Evolutionary conservation across 441 rosid genomes (phyloP), one percentile per base, ranked within the genome.

Genomic region (Dalechampia spathulata): DNA sequence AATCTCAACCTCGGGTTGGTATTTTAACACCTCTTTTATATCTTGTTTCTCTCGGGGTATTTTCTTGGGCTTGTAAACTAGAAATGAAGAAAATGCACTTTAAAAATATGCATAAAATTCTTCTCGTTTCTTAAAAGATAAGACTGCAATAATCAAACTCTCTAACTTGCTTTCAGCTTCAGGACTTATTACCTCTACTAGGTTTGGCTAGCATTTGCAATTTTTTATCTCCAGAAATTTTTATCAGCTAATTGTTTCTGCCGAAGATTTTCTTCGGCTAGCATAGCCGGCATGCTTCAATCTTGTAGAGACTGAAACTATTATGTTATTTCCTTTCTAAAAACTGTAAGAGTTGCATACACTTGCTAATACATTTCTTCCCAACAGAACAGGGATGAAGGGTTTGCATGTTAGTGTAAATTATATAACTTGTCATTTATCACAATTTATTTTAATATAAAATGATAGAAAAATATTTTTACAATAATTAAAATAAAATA

Each of bases 1-100:
- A 74, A 70, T 65, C 87, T 55, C 94, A 74, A 70, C 80, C 97
- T 67, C 80, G 82, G 88, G 98, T 86, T 57, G 2, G 39, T n/a
- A n/a, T n/a, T n/a, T n/a, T n/a, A n/a, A n/a, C n/a, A n/a, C n/a
- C n/a, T n/a, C n/a, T n/a, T n/a, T n/a, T n/a, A n/a, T n/a, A n/a
- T 23, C 21, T 34, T 21, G 30, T 40, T 26, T 49, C 48, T 46
- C 17, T 34, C 11, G n/a, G 36, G 9, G 20, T 32, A 40, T 37
- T 22, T 9, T n/a, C 23, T 44, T 5, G 61, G 43, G 30, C 49
- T 41, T 46, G 17, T 17, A 30, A 3, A 12, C 14, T 4, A 10
- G n/a, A 6, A 11, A 9, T 5, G 2, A 16, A 44, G 3, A 17
- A 20, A 13, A 34, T 19, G 40, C 52, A 21, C 13, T 30, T 36